phyloP scores from a whole-genome alignment of 805 yeast species.

The Saturnispora mendoncae region DNA sequence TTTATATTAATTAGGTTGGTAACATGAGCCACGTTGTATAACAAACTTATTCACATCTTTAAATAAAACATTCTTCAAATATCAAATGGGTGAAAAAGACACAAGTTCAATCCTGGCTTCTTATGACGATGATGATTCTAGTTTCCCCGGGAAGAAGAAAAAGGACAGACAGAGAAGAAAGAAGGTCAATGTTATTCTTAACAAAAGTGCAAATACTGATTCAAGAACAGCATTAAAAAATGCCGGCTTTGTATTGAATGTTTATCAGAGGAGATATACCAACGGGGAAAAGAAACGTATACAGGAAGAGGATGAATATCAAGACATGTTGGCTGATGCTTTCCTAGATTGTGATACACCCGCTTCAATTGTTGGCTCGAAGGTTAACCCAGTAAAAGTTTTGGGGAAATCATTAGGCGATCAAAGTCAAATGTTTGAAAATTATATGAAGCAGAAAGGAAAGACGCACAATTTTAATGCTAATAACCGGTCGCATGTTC shows the following conservation, averaged over 20 bases:
- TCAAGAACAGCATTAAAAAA: constrained; percentile 5
- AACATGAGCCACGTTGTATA: too few species aligned
- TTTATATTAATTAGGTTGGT: neutral
- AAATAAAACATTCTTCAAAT: too few species aligned
- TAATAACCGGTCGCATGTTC: too few species aligned
- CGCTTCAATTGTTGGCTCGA: neutral
- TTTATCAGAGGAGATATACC: constrained; percentile 2
- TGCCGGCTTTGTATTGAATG: constrained; percentile 9
- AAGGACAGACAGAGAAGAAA: constrained; percentile 6
- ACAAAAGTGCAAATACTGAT: constrained; percentile 7
- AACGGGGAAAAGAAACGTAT: constrained; percentile 7
- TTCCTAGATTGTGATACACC: constrained; percentile 2
- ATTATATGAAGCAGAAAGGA: too few species aligned
- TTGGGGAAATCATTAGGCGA: neutral
- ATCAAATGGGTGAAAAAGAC: too few species aligned
- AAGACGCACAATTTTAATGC: too few species aligned
- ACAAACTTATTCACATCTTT: too few species aligned
- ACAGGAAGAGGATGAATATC: constrained; percentile 3
- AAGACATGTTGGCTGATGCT: constrained; percentile 5
- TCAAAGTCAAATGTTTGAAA: too few species aligned
- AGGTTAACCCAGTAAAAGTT: neutral
- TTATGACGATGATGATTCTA: constrained; percentile 6
- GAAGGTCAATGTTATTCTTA: constrained; percentile 10
- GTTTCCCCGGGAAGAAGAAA: constrained; percentile 10
- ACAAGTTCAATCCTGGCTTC: neutral